These are phyloP conservation scores for Gaillardinia entomophila DNA, from an alignment of 805 yeast species.

Conservation along the genomic window DNA sequence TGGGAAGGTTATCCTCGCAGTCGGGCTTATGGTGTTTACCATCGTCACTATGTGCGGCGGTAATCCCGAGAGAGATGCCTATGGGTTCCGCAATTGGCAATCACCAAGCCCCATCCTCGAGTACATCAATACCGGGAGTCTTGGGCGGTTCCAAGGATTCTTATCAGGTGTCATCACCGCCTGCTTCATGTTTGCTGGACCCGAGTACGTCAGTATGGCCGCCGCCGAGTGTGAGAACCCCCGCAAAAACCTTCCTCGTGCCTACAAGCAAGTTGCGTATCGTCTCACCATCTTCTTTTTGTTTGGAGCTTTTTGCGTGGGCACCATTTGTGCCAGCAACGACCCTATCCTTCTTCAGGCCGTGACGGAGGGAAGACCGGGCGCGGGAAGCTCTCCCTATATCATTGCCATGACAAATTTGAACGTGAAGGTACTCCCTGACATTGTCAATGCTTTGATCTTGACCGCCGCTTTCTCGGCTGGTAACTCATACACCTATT, in stretches of 20 bases:
- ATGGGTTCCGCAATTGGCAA: constrained; percentile 14
- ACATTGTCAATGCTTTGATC: constrained; percentile 39
- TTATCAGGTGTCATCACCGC: constrained; percentile 66
- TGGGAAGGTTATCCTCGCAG: constrained; percentile 47
- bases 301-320: constrained; percentile 73
- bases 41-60: constrained; percentile 15
- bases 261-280: constrained; percentile 68
- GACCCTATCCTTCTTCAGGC: constrained; percentile 50
- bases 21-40: constrained; percentile 12
- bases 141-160: constrained; percentile 71
- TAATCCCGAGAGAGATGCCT: constrained; percentile 13
- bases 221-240: constrained; percentile 80
- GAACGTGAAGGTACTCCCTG: constrained; percentile 37
- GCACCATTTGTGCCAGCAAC: constrained; percentile 66
- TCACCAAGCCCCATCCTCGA: constrained; percentile 13
- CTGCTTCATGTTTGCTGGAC: constrained; percentile 77
- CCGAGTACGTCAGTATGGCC: constrained; percentile 79
- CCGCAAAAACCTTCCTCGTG: constrained; percentile 66
- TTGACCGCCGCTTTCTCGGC: constrained; percentile 43
- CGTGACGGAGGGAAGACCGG: constrained; percentile 56
- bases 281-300: constrained; percentile 64
- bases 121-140: constrained; percentile 35
- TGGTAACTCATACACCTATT: constrained; percentile 43
- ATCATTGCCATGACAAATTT: constrained; percentile 47
- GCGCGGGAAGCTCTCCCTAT: constrained; percentile 54